Evolutionary conservation across 805 yeast species (phyloP).

Genomic region (Lachancea mirantina): DNA sequence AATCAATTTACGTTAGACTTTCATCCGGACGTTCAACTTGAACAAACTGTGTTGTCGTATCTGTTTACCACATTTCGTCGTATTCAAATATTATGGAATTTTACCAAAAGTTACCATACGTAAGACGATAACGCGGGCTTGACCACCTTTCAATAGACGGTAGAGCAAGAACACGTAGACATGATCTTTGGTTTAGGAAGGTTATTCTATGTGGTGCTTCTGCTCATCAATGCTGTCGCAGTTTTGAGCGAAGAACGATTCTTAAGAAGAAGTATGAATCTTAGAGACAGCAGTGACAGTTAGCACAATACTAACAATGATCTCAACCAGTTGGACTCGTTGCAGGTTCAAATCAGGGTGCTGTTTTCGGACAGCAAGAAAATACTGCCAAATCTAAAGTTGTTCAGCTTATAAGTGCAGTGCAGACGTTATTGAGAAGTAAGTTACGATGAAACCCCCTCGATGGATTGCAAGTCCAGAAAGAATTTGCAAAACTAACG

Average conservation of each 20-base stretch:
- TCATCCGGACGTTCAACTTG: no score
- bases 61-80: neutral
- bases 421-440: conserved; percentile 66
- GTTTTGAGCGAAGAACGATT: conserved; percentile 76
- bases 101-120: neutral
- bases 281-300: neutral
- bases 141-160: no score
- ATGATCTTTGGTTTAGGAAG: conserved; percentile 56
- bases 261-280: conserved; percentile 45
- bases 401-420: conserved; percentile 61
- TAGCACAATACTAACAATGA: conserved; percentile 2
- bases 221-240: conserved; percentile 68
- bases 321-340: conserved; percentile 38
- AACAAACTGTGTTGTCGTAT: no score
- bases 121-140: neutral
- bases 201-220: conserved; percentile 45
- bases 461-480: neutral
- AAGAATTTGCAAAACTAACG: conserved; percentile 1
- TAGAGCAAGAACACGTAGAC: no score
- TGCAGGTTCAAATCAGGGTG: conserved; percentile 30
- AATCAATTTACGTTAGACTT: no score
- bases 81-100: neutral
- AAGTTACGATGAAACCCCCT: conserved; percentile 22
- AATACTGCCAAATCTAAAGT: conserved; percentile 50
- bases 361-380: conserved; percentile 42